Base-by-base conservation (phyloP, 805 yeast species). In the Ogataea pini region DNA sequence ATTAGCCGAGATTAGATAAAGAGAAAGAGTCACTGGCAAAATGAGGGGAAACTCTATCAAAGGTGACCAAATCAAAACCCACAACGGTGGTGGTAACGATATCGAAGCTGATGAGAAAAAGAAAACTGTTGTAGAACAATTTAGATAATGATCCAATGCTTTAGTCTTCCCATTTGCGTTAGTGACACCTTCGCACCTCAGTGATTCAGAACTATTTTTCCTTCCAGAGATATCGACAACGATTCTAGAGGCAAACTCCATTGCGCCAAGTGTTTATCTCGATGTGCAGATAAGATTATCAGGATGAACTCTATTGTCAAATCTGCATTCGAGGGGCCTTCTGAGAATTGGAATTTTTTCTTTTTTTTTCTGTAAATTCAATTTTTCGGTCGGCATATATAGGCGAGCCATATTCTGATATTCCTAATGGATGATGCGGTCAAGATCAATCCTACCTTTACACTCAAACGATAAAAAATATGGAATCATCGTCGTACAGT, bases 401-500 rank as follows among this genome's bases (percentile, higher is more conserved):
- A 24, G 12, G 7, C n/a, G 19, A 7, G 10, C 14, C 31, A 22
- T 22, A 13, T 16, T 13, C 22, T 22, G 18, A 7, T 4, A 8
- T 33, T 14, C 4, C 5, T 14, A 16, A 33, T 33, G 4, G n/a
- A n/a, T n/a, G n/a, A n/a, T n/a, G n/a, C n/a, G n/a, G n/a, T n/a
- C n/a, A n/a, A n/a, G n/a, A n/a, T n/a, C n/a, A n/a, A n/a, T n/a
- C n/a, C n/a, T n/a, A n/a, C n/a, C n/a, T n/a, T n/a, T n/a, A n/a
- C n/a, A n/a, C n/a, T n/a, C n/a, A 17, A 9, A 16, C 14, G n/a
- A 28, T 5, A 12, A n/a, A n/a, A n/a, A 28, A 4, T 28, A 39
- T 39, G 42, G 42, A 39, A 22, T 39, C 42, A 8, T 39, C 33
- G 9, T 39, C 33, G 5, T 13, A 27, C 33, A 39, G 42, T 39